A percentile compares a stretch with the other conserved stretches of the same genome.
These are phyloP conservation scores for Fusarium setosum DNA, from an alignment of 2,329 filamentous ascomycete genomes.

Conservation along the genomic window DNA sequence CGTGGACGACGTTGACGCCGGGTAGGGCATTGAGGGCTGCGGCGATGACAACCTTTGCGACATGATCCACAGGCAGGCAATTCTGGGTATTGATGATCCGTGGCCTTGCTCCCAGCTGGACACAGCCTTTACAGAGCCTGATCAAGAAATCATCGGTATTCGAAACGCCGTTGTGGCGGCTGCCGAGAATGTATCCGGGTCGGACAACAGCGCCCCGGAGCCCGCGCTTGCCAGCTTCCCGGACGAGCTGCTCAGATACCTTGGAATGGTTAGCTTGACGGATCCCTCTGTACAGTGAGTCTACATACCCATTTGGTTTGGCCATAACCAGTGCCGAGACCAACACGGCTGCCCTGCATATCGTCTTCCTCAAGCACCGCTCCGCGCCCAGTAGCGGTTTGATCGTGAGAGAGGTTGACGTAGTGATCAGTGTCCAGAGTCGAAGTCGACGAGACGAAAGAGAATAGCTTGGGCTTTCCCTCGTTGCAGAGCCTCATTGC, in stretches of 20 bases:
- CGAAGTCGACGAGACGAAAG: constrained; percentile 81
- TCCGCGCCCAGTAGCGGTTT: constrained; percentile 64
- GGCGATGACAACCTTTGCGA: constrained; percentile 81
- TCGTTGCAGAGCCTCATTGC: constrained; percentile 79
- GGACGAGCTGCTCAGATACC: constrained; percentile 69
- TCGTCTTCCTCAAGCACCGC: constrained; percentile 83
- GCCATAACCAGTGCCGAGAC: constrained; percentile 88
- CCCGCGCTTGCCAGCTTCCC: constrained; percentile 82
- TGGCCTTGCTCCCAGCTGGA: constrained; percentile 80
- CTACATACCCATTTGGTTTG: constrained; percentile 85
- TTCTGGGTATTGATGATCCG: constrained; percentile 89
- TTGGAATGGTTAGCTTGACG: constrained; percentile 3
- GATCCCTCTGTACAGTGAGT: not conserved
- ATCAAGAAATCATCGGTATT: constrained; percentile 93
- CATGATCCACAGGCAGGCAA: constrained; percentile 86
- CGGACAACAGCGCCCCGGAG: constrained; percentile 84
- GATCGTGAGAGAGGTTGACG: constrained; percentile 73
- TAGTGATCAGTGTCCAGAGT: constrained; percentile 86
- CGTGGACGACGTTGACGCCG: constrained; percentile 73
- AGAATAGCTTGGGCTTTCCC: constrained; percentile 81
- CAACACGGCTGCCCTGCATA: constrained; percentile 78
- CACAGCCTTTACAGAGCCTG: constrained; percentile 86
- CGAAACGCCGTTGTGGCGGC: constrained; percentile 74
- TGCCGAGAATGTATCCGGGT: constrained; percentile 86
- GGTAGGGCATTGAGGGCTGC: constrained; percentile 69